A percentile compares a stretch with the other conserved stretches of the same genome.
Evolutionary conservation across 2,329 filamentous ascomycete species (phyloP).

Genomic region (Ramichloridium luteum): DNA sequence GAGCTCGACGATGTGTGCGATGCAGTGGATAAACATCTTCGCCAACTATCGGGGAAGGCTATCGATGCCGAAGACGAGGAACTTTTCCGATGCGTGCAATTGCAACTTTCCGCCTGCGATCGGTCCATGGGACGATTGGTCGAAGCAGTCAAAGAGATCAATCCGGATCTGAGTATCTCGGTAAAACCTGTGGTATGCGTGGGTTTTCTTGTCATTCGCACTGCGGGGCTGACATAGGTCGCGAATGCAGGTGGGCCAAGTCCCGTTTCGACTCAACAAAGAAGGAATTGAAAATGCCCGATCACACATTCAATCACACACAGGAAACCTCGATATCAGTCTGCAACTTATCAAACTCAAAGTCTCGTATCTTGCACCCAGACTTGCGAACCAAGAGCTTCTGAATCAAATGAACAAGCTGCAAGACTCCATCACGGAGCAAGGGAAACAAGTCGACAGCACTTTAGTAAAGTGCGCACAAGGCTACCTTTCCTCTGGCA

Average conservation of each 20-base stretch:
- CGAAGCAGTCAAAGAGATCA: not conserved
- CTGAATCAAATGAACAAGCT: constrained; percentile 3
- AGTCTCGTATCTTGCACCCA: constrained; percentile 6
- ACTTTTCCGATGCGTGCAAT: not conserved
- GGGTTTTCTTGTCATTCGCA: too few relatives aligned
- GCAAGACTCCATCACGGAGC: constrained; percentile 5
- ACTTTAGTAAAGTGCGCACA: not conserved
- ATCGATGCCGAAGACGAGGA: not conserved
- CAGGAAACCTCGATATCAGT: constrained; percentile 7
- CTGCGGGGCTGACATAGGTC: too few relatives aligned
- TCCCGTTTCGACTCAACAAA: constrained; percentile 1
- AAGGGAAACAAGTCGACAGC: not conserved
- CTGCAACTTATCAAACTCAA: constrained; percentile 8
- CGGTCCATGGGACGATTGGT: not conserved
- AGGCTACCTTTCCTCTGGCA: constrained; percentile 1
- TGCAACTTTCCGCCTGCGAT: not conserved
- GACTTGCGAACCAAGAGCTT: constrained; percentile 8
- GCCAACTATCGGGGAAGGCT: not conserved
- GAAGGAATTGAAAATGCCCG: constrained; percentile 6
- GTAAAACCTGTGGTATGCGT: too few relatives aligned
- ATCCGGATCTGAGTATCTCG: not conserved
- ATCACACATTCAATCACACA: constrained; percentile 9
- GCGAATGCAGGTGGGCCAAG: constrained; percentile 2
- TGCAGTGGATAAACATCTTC: not conserved
- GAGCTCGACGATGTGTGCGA: not conserved